Percentiles rank a stretch among this genome's conserved stretches.
Conservation (phyloP, 768 basidiomycete species). For the Lactarius psammicola region DNA sequence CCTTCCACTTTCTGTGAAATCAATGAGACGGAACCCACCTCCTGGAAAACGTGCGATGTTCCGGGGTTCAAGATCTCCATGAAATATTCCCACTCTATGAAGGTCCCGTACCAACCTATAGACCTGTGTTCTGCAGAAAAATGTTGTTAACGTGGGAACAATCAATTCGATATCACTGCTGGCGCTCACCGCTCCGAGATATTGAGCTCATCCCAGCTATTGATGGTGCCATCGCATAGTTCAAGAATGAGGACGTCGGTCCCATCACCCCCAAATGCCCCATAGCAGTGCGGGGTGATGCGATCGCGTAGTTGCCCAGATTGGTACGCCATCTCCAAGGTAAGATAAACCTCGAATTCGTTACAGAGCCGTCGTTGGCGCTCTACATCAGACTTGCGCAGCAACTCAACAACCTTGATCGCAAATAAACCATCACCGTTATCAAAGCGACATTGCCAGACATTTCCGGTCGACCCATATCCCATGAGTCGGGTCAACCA, state of each 20-base stretch:
- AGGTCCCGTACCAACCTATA: too few species aligned
- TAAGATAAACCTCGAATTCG: background rate
- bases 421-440: background rate
- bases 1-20: conserved; percentile 1
- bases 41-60: background rate
- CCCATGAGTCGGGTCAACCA: background rate
- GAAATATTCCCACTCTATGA: too few species aligned
- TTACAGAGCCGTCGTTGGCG: background rate
- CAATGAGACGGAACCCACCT: background rate
- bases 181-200: background rate
- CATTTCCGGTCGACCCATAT: background rate
- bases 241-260: background rate
- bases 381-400: background rate
- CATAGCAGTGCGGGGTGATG: too few species aligned
- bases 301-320: background rate
- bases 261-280: too few species aligned
- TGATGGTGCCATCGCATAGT: background rate
- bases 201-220: background rate
- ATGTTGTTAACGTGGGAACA: background rate
- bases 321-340: background rate
- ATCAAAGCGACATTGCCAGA: conserved; percentile 1
- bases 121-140: too few species aligned
- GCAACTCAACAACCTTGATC: background rate
- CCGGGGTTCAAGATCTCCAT: too few species aligned
- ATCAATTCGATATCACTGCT: background rate